Conservation (phyloP, 1,284 basidiomycete species). For the Cutaneotrichosporon cyanovorans region DNA sequence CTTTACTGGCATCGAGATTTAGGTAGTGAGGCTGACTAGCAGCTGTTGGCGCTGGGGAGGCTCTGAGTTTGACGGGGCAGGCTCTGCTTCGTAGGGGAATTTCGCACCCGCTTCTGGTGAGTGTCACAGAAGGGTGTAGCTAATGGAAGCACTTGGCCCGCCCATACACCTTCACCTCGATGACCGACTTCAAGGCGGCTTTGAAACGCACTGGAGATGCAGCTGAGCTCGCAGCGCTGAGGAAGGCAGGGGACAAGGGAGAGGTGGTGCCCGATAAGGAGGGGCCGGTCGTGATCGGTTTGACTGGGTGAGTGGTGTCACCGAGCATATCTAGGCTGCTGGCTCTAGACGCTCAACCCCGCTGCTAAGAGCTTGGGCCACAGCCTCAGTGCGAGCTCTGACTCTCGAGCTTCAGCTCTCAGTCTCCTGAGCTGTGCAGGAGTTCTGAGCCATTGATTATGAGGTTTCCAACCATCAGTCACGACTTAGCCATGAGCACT, state of each 20-base stretch:
- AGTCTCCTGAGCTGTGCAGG: no score
- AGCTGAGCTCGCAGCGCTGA: not conserved
- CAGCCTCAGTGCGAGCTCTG: no score
- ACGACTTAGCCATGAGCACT: no score
- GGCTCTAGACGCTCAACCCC: no score
- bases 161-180: constrained; percentile 62
- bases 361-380: no score
- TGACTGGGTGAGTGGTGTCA: constrained; percentile 79
- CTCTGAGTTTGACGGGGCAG: constrained; percentile 67
- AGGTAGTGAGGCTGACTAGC: not conserved
- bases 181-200: constrained; percentile 55
- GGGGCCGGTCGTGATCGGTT: constrained; percentile 69
- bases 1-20: constrained; percentile 2
- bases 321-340: no score
- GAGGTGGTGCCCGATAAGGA: constrained; percentile 37
- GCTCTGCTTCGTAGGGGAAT: constrained; percentile 68
- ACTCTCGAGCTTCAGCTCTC: no score
- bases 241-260: constrained; percentile 3
- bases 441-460: no score
- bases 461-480: no score
- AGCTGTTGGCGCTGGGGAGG: constrained; percentile 79
- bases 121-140: constrained; percentile 19
- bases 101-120: constrained; percentile 71
- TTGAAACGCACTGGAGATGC: constrained; percentile 56
- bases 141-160: constrained; percentile 61